Evolutionary conservation across 352 stramenopile genomes (phyloP).

Genomic region (Pythium grandisporangium): DNA sequence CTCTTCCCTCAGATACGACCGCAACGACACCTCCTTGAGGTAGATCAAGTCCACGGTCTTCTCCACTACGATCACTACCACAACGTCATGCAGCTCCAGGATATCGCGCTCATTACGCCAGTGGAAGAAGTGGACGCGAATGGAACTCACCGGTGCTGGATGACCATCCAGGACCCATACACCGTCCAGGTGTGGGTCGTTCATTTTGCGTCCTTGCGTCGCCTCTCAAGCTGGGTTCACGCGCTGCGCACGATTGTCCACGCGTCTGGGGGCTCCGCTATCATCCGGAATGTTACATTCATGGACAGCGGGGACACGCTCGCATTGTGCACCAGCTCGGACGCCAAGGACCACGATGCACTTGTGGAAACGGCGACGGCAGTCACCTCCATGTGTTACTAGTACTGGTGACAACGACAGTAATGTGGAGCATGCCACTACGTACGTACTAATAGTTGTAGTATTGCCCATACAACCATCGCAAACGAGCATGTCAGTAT

Average conservation of each 20-base stretch:
- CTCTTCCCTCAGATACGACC: constrained; percentile 34
- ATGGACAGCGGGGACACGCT: too few relatives aligned
- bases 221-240: constrained; percentile 30
- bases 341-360: too few relatives aligned
- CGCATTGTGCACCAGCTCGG: too few relatives aligned
- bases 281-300: constrained; percentile 47
- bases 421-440: too few relatives aligned
- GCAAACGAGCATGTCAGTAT: too few relatives aligned
- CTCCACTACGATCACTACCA: constrained; percentile 49
- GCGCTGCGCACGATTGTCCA: constrained; percentile 26
- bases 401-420: too few relatives aligned
- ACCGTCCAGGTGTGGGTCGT: constrained; percentile 55
- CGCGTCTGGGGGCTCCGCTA: constrained; percentile 15
- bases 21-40: constrained; percentile 27
- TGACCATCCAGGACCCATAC: constrained; percentile 48
- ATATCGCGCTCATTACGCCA: constrained; percentile 49
- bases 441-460: too few relatives aligned
- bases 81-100: constrained; percentile 37
- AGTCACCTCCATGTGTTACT: too few relatives aligned
- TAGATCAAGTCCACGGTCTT: constrained; percentile 51
- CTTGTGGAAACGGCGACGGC: too few relatives aligned
- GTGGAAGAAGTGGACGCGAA: constrained; percentile 30
- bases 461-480: too few relatives aligned
- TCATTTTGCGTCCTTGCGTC: constrained; percentile 32
- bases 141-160: constrained; percentile 37